Conservation (phyloP, 2,329 filamentous ascomycete genomes). For the Periglandula ipomoeae region DNA sequence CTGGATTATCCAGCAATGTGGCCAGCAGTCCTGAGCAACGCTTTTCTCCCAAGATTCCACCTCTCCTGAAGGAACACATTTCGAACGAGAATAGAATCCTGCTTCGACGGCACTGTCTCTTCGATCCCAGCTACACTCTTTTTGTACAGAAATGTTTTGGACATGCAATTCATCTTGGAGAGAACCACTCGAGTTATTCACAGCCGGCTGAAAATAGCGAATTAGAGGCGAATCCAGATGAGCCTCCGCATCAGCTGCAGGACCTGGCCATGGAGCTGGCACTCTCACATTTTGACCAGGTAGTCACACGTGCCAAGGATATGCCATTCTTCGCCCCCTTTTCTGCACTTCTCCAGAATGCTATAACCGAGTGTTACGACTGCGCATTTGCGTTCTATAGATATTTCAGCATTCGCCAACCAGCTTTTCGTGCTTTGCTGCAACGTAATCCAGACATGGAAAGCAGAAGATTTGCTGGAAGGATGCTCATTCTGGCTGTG, state of each 20-base stretch:
- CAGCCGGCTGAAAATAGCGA: slow-evolving; percentile 3
- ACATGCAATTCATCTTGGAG: slow-evolving; percentile 41
- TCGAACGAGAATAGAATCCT: slow-evolving; percentile 62
- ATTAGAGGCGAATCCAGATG: neutral
- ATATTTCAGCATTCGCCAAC: slow-evolving; percentile 48
- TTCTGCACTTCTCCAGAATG: slow-evolving; percentile 36
- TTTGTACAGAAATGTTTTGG: slow-evolving; percentile 58
- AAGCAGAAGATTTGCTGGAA: slow-evolving; percentile 44
- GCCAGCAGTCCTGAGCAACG: neutral
- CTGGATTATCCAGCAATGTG: slow-evolving; percentile 7
- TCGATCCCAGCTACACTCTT: slow-evolving; percentile 59
- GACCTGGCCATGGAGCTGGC: slow-evolving; percentile 44
- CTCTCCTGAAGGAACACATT: slow-evolving; percentile 49
- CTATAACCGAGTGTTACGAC: slow-evolving; percentile 36
- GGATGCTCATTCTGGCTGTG: slow-evolving; percentile 44
- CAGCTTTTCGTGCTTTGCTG: slow-evolving; percentile 55
- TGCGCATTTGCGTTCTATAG: slow-evolving; percentile 52
- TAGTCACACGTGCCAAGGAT: slow-evolving; percentile 64
- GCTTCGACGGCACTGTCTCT: slow-evolving; percentile 69
- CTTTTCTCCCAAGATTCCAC: slow-evolving; percentile 35
- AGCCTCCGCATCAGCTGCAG: slow-evolving; percentile 25
- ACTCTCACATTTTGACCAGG: slow-evolving; percentile 63
- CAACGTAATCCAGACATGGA: slow-evolving; percentile 48
- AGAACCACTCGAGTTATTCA: slow-evolving; percentile 6
- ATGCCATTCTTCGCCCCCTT: slow-evolving; percentile 51